These are phyloP conservation scores for Leishmania martiniquensis DNA, from an alignment of 208 protist species.

Conservation along the genomic window DNA sequence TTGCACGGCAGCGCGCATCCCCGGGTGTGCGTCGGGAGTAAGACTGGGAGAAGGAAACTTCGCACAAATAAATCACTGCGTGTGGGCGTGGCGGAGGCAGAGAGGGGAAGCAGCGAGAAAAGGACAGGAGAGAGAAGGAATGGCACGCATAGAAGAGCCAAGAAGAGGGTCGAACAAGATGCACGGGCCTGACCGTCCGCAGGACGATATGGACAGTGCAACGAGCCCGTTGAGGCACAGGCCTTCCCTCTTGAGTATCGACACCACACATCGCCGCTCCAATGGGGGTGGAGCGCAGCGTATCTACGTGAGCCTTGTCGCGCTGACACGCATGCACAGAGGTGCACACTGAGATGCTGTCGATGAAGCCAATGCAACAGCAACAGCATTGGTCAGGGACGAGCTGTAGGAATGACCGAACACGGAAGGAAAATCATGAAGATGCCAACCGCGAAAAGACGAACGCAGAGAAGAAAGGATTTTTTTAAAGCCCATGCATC, in stretches of 20 bases:
- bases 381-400: not conserved
- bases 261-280: not conserved
- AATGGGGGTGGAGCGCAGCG: not conserved
- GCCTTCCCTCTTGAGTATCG: not conserved
- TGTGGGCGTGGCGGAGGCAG: not conserved
- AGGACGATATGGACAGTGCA: not conserved
- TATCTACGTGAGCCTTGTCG: not conserved
- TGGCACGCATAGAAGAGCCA: not conserved
- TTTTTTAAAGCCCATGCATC: constrained; percentile 2
- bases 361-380: not conserved
- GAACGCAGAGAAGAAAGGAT: not conserved
- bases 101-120: not conserved
- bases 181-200: not conserved
- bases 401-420: not conserved
- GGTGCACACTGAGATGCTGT: not conserved
- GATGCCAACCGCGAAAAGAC: not conserved
- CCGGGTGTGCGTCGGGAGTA: not conserved
- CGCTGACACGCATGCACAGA: not conserved
- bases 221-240: not conserved
- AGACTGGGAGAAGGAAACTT: not conserved
- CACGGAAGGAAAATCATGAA: not conserved
- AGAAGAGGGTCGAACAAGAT: not conserved
- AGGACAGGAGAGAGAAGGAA: not conserved
- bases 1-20: constrained; percentile 4
- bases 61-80: not conserved